Evolutionary conservation across 441 rosid species (phyloP), one percentile per base, ranked within the genome.

Genomic region (Jatropha multifida): DNA sequence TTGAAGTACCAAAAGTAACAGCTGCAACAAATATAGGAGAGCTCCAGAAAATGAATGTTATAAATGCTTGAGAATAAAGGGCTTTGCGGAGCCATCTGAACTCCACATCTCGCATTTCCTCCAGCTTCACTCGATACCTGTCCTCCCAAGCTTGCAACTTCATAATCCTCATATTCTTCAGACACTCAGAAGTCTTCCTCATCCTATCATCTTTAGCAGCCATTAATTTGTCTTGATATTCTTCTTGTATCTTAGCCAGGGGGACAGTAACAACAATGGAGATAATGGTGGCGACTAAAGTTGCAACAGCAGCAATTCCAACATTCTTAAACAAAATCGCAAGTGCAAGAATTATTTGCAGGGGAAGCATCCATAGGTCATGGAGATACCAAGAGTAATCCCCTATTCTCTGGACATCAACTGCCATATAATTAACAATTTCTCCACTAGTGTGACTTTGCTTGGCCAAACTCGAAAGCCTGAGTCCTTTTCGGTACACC

Each of bases 131-230:
- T 79, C 94, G 87, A 75, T 96, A 92, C 80, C 99, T 85, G 48
- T 94, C 98, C 85, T 96, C 99, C 99, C 99, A 96, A 58, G 99
- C 99, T 81, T 96, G 98, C 83, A 96, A 80, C 80, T 94, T 96
- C 66, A 96, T 85, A 84, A 96, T 94, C 87, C 98, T 87, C 99
- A 96, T 96, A 84, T 96, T 96, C 92, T 98, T 87, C 46, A 96
- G 88, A 83, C 98, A 94, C 82, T 96, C 99, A 2, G 98, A 96
- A 49, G 99, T 96, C 85, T 90, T 96, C 83, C 99, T 90, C 99
- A 96, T 96, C 84, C 99, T 90, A n/a, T 96, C 99, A 74, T 96
- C 99, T 88, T 96, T 96, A 41, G 99, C 94, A 82, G 91, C 77
- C 99, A 96, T 96, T 79, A 96, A 81, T 80, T 88, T 96, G 79